Percentiles rank a stretch among this genome's conserved stretches.
Conservation (phyloP, 31 red algal genomes). For the Bonnemaisonia californica region DNA sequence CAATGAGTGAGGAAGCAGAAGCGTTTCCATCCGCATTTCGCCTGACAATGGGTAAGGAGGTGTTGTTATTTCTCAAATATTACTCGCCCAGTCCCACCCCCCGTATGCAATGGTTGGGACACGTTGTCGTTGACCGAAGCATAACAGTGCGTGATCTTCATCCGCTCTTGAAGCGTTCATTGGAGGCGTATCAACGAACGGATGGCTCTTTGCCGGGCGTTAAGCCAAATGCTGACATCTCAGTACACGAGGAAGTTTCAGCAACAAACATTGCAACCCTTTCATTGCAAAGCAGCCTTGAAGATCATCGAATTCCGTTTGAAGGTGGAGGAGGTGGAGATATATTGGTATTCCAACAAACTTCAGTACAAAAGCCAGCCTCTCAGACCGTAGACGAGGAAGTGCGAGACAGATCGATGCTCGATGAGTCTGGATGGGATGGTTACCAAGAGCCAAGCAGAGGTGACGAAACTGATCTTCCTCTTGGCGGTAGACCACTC, state of each 20-base stretch:
- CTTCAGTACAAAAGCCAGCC: conserved; percentile 9
- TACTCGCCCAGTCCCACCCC: conserved; percentile 54
- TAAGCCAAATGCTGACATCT: conserved; percentile 21
- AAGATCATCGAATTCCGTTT: conserved; percentile 43
- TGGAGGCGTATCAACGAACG: conserved; percentile 14
- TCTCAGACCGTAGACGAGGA: not conserved
- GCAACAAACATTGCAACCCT: conserved; percentile 31
- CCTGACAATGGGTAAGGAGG: conserved; percentile 44
- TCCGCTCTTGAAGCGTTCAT: conserved; percentile 29
- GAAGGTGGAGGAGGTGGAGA: conserved; percentile 59
- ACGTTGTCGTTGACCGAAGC: conserved; percentile 64
- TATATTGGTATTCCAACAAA: conserved; percentile 70
- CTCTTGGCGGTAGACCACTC: conserved; percentile 73
- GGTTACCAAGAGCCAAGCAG: conserved; percentile 47
- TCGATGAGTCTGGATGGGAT: conserved; percentile 36
- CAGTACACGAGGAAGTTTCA: conserved; percentile 58
- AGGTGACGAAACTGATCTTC: conserved; percentile 60
- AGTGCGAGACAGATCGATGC: not conserved
- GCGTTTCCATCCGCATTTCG: conserved; percentile 34
- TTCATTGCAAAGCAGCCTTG: conserved; percentile 27
- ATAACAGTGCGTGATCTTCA: conserved; percentile 53
- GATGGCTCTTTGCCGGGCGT: conserved; percentile 38
- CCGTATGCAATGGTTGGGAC: conserved; percentile 71
- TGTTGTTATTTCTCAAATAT: conserved; percentile 81
- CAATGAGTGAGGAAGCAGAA: conserved; percentile 12